phyloP scores from a whole-genome alignment of 2,329 filamentous ascomycete genomes.

The Cercospora sp. region DNA sequence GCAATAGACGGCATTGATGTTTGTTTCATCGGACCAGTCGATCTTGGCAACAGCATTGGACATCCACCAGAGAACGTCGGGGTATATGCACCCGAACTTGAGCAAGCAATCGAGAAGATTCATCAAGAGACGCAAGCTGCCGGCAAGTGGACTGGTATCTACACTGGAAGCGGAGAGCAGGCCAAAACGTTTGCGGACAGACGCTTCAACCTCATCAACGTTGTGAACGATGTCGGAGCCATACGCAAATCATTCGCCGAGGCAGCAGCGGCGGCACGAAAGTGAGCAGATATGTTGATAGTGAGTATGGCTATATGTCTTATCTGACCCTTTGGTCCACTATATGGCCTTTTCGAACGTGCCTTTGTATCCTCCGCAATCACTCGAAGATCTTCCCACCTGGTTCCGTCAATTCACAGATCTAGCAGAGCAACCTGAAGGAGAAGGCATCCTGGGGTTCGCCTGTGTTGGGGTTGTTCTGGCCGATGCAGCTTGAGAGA shows the following conservation, averaged over 20 bases:
- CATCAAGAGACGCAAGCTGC: conserved; percentile 53
- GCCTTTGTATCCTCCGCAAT: background rate
- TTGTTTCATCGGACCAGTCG: conserved; percentile 56
- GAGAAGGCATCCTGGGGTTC: background rate
- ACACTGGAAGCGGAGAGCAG: conserved; percentile 54
- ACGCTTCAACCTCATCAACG: conserved; percentile 57
- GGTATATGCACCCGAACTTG: conserved; percentile 52
- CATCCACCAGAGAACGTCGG: conserved; percentile 49
- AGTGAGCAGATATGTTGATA: background rate
- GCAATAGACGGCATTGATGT: conserved; percentile 52
- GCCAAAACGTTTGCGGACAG: conserved; percentile 53
- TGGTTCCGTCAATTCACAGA: background rate
- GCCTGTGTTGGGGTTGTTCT: background rate
- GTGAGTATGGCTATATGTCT: background rate
- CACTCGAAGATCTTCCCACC: background rate
- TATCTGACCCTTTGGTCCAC: background rate
- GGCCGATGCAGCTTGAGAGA: background rate
- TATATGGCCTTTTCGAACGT: background rate
- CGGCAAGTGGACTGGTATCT: conserved; percentile 58
- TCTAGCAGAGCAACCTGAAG: background rate
- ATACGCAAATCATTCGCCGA: conserved; percentile 33
- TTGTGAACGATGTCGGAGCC: conserved; percentile 37
- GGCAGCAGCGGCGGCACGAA: conserved; percentile 32
- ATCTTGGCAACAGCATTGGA: conserved; percentile 60
- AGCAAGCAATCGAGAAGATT: conserved; percentile 53